Conservation (phyloP, 306 rosid species). For the Comarum palustre region DNA sequence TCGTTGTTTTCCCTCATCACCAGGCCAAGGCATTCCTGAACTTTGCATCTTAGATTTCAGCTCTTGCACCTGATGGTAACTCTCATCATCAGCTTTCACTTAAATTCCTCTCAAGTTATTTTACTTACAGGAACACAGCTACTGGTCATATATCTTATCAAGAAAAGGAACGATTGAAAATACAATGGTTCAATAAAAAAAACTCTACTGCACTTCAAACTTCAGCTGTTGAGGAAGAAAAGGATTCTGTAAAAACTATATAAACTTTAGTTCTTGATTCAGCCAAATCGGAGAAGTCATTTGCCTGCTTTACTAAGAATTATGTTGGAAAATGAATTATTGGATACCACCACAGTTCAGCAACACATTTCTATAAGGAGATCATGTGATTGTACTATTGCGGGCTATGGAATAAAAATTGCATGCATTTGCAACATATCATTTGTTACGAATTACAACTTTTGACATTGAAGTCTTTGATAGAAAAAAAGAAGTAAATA, state of each 20-base stretch:
- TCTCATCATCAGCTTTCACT: constrained; percentile 22
- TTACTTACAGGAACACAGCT: neutral
- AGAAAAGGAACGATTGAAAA: neutral
- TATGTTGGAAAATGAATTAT: neutral
- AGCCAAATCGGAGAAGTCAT: constrained; percentile 1
- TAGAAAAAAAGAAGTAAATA: neutral
- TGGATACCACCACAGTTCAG: constrained; percentile 8
- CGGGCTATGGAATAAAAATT: neutral
- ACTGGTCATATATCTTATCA: constrained; percentile 1
- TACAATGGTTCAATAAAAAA: neutral
- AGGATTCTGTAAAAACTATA: constrained; percentile 3
- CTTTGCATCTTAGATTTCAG: constrained; percentile 72
- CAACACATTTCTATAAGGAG: neutral
- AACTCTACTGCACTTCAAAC: neutral
- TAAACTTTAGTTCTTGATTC: constrained; percentile 8
- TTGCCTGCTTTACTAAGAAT: neutral
- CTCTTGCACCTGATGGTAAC: constrained; percentile 69
- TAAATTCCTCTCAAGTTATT: constrained; percentile 5
- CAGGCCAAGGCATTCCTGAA: constrained; percentile 99
- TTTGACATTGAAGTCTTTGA: neutral
- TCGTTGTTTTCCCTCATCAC: constrained; percentile 87
- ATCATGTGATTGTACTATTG: neutral
- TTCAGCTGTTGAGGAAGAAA: neutral
- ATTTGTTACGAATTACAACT: neutral
- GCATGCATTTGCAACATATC: constrained; percentile 2